Evolutionary conservation across 257 asterid genomes (phyloP).

Genomic region (Capsicum baccatum): DNA sequence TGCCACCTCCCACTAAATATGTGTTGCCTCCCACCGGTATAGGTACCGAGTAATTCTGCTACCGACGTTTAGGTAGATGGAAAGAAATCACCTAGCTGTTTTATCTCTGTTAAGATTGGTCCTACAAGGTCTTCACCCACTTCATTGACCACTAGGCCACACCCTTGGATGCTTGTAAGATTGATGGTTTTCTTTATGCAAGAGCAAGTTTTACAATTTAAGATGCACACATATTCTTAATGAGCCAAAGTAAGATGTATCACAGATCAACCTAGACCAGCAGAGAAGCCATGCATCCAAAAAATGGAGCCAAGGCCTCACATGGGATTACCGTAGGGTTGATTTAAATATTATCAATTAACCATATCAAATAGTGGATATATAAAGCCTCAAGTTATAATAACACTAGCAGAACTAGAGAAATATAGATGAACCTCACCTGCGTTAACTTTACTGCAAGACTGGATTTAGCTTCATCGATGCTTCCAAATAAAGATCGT

Average conservation of each 20-base stretch:
- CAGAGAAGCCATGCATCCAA: not conserved
- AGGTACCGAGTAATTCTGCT: too few species aligned
- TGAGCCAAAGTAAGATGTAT: not conserved
- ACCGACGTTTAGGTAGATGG: too few species aligned
- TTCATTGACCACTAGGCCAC: too few species aligned
- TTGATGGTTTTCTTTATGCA: not conserved
- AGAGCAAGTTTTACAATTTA: not conserved
- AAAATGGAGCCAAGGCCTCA: not conserved
- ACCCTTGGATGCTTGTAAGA: not conserved
- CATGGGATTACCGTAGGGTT: not conserved
- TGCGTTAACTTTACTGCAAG: slow-evolving; percentile 86
- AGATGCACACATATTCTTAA: not conserved
- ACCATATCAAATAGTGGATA: slow-evolving; percentile 1
- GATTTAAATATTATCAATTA: not conserved
- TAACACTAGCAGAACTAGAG: not conserved
- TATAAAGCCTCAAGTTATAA: not conserved
- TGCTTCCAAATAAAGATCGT: slow-evolving; percentile 87
- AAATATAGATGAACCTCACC: slow-evolving; percentile 54
- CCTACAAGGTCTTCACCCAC: too few species aligned
- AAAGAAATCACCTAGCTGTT: too few species aligned
- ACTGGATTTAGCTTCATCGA: slow-evolving; percentile 72
- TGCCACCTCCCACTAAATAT: too few species aligned
- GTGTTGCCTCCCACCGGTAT: too few species aligned
- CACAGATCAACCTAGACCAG: not conserved
- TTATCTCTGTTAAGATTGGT: too few species aligned